Conservation (phyloP, 169 alveolate species). For the Plasmodium blacklocki region DNA sequence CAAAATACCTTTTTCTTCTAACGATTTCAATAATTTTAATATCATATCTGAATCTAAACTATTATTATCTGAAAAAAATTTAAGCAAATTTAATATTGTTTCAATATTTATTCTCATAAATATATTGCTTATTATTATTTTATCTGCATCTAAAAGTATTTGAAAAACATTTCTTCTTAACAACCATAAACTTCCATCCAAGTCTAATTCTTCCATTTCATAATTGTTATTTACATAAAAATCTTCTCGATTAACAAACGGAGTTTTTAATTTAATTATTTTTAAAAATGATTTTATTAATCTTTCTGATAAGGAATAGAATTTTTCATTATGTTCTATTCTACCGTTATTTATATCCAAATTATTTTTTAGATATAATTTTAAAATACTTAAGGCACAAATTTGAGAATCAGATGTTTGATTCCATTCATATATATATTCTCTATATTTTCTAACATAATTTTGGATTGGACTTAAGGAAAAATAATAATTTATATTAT, state of each 20-base stretch:
- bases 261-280: slow-evolving; percentile 65
- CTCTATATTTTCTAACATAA: slow-evolving; percentile 30
- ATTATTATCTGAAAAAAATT: slow-evolving; percentile 65
- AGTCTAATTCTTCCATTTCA: slow-evolving; percentile 71
- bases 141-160: slow-evolving; percentile 70
- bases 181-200: slow-evolving; percentile 70
- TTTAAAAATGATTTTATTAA: slow-evolving; percentile 56
- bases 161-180: slow-evolving; percentile 74
- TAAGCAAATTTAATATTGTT: slow-evolving; percentile 57
- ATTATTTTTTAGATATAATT: slow-evolving; percentile 52
- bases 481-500: not conserved
- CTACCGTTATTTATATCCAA: slow-evolving; percentile 19
- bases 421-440: slow-evolving; percentile 73
- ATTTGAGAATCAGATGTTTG: slow-evolving; percentile 57
- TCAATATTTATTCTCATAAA: slow-evolving; percentile 66
- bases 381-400: slow-evolving; percentile 69
- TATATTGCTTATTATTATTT: slow-evolving; percentile 70
- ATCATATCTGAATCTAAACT: slow-evolving; percentile 64
- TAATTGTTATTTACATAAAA: slow-evolving; percentile 29
- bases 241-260: slow-evolving; percentile 40
- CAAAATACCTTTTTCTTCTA: slow-evolving; percentile 75
- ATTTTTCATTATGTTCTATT: slow-evolving; percentile 71
- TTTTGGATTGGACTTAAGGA: not conserved
- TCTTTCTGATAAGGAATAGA: slow-evolving; percentile 66
- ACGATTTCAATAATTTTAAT: slow-evolving; percentile 38